A percentile compares a stretch with the other conserved stretches of the same genome.
These are phyloP conservation scores for Bombardia bombarda DNA, from an alignment of 495 filamentous ascomycete genomes.

Conservation along the genomic window DNA sequence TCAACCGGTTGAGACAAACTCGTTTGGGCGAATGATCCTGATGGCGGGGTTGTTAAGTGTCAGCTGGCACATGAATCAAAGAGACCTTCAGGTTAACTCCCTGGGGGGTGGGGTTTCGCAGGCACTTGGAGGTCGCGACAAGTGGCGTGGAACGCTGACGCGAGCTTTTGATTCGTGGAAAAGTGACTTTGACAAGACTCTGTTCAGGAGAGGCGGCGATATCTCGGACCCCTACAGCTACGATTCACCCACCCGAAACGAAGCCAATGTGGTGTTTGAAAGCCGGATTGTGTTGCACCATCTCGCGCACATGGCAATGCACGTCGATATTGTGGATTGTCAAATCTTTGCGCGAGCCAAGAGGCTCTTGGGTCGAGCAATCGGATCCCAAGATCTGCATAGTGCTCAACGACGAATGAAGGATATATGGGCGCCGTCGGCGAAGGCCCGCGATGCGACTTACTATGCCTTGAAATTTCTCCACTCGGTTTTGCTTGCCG, in stretches of 20 bases:
- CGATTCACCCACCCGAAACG: constrained; percentile 33
- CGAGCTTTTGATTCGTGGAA: constrained; percentile 95
- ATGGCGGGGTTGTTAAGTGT: constrained; percentile 93
- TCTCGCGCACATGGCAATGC: constrained; percentile 95
- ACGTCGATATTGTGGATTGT: constrained; percentile 95
- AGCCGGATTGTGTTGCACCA: constrained; percentile 84
- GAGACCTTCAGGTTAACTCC: constrained; percentile 88
- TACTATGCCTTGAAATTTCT: constrained; percentile 92
- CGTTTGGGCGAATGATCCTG: constrained; percentile 89
- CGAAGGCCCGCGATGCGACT: constrained; percentile 83
- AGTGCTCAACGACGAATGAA: constrained; percentile 80
- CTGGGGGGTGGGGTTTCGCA: constrained; percentile 64
- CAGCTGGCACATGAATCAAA: constrained; percentile 96
- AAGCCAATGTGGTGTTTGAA: constrained; percentile 77
- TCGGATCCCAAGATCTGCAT: constrained; percentile 71
- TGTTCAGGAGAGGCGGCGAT: constrained; percentile 43
- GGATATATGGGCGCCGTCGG: constrained; percentile 83
- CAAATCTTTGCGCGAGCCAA: constrained; percentile 90
- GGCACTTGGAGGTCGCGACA: constrained; percentile 81
- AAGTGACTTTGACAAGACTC: constrained; percentile 77
- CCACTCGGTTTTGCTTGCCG: constrained; percentile 63
- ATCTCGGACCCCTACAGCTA: constrained; percentile 39
- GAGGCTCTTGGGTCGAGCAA: constrained; percentile 75
- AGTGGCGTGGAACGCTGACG: constrained; percentile 84
- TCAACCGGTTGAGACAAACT: constrained; percentile 82